phyloP scores from a whole-genome alignment of 441 rosid species.

The Mallotus repandus region DNA sequence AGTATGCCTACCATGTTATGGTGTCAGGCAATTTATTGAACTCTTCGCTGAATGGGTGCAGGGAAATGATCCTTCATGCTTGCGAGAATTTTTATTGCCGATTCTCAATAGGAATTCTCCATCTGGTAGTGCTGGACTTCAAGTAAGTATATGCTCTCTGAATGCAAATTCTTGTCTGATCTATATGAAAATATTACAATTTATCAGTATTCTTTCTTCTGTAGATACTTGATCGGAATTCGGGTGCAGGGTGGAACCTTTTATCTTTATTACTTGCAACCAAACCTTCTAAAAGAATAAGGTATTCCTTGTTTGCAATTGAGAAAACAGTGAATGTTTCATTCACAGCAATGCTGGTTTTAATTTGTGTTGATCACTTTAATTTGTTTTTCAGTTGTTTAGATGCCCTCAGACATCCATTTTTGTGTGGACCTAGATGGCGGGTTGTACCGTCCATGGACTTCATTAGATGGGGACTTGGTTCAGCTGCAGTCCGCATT shows the following conservation, averaged over 20 bases:
- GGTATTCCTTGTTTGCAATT: constrained; percentile 36
- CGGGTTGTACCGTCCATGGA: constrained; percentile 86
- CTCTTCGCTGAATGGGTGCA: constrained; percentile 30
- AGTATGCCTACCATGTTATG: not conserved
- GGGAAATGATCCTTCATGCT: constrained; percentile 93
- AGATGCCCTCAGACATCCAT: constrained; percentile 92
- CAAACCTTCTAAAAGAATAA: constrained; percentile 76
- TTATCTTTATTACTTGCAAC: constrained; percentile 78
- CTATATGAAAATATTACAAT: not conserved
- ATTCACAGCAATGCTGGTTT: not conserved
- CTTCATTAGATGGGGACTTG: constrained; percentile 94
- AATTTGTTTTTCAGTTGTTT: constrained; percentile 54
- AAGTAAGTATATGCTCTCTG: constrained; percentile 41
- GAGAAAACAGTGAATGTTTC: not conserved
- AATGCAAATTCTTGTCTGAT: not conserved
- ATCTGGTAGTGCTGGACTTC: constrained; percentile 76
- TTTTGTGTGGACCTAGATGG: constrained; percentile 96
- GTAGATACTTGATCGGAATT: constrained; percentile 94
- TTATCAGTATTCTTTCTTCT: constrained; percentile 16
- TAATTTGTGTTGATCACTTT: not conserved
- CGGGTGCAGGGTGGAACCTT: constrained; percentile 98
- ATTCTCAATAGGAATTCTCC: constrained; percentile 58
- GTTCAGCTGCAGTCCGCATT: constrained; percentile 87
- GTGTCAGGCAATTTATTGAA: not conserved
- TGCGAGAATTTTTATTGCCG: constrained; percentile 81